Conservation (phyloP, 371 early-diverging fungal genomes). For the Mortierella sp. region DNA sequence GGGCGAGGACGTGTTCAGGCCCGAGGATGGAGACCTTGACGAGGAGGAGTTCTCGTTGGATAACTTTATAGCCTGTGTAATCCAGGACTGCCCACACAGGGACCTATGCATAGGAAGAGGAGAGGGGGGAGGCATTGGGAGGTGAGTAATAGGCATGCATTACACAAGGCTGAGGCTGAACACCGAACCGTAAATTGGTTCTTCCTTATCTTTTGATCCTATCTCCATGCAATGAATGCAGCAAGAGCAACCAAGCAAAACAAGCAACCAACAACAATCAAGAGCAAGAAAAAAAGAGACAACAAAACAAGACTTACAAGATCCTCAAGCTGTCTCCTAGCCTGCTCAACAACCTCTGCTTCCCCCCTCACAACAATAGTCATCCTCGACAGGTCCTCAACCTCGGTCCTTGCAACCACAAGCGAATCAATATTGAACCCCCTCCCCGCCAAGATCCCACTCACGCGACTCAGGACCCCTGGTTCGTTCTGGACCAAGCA, state of each 20-base stretch:
- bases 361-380: constrained; percentile 93
- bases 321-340: constrained; percentile 94
- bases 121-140: background rate
- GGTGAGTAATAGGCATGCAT: constrained; percentile 12
- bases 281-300: background rate
- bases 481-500: constrained; percentile 96
- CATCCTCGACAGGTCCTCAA: constrained; percentile 93
- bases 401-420: constrained; percentile 95
- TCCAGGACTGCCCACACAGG: constrained; percentile 98
- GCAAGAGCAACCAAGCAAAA: no score
- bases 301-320: constrained; percentile 66
- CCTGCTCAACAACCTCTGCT: constrained; percentile 88
- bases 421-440: constrained; percentile 98
- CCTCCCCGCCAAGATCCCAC: constrained; percentile 93
- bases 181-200: background rate
- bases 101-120: constrained; percentile 61
- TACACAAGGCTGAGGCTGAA: no score
- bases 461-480: constrained; percentile 94
- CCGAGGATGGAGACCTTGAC: constrained; percentile 92
- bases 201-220: background rate
- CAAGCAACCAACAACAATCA: background rate
- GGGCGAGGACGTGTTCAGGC: constrained; percentile 74
- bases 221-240: background rate
- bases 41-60: constrained; percentile 93
- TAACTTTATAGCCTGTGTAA: constrained; percentile 85